Evolutionary conservation across 2,329 filamentous ascomycete genomes (phyloP).

Genomic region (Fusarium verrucosum): DNA sequence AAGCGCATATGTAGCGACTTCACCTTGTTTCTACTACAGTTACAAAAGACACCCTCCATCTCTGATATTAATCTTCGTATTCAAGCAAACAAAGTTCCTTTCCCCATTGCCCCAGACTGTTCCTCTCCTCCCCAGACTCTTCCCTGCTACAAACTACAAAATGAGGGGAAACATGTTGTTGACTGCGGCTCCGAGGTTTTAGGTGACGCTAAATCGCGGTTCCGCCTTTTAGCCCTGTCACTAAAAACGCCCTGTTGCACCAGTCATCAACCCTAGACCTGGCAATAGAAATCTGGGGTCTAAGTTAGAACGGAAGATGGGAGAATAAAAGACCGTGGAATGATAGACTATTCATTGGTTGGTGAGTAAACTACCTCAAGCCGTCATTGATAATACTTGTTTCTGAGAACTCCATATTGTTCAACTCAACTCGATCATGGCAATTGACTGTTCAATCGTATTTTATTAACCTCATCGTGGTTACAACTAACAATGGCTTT

Average conservation of each 20-base stretch:
- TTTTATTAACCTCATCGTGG: conserved; percentile 10
- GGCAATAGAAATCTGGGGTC: neutral
- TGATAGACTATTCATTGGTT: neutral
- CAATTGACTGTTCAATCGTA: conserved; percentile 13
- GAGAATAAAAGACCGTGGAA: conserved; percentile 13
- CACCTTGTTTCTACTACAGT: neutral
- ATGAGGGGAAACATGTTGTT: conserved; percentile 36
- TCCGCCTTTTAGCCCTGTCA: conserved; percentile 36
- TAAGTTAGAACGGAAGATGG: neutral
- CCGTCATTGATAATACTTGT: conserved; percentile 26
- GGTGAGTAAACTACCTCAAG: neutral
- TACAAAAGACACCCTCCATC: neutral
- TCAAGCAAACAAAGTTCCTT: neutral
- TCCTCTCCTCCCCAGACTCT: neutral
- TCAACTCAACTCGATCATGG: conserved; percentile 7
- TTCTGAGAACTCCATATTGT: conserved; percentile 2
- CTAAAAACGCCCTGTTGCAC: neutral
- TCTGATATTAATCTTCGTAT: neutral
- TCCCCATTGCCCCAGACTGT: conserved; percentile 19
- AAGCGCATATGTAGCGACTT: no score
- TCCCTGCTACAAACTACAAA: neutral
- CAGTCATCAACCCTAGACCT: neutral
- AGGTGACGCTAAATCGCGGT: conserved; percentile 41
- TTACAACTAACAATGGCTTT: neutral
- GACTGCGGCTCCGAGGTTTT: conserved; percentile 41